These are phyloP conservation scores for Glycyrrhiza uralensis DNA, from an alignment of 306 rosid species.

Conservation along the genomic window DNA sequence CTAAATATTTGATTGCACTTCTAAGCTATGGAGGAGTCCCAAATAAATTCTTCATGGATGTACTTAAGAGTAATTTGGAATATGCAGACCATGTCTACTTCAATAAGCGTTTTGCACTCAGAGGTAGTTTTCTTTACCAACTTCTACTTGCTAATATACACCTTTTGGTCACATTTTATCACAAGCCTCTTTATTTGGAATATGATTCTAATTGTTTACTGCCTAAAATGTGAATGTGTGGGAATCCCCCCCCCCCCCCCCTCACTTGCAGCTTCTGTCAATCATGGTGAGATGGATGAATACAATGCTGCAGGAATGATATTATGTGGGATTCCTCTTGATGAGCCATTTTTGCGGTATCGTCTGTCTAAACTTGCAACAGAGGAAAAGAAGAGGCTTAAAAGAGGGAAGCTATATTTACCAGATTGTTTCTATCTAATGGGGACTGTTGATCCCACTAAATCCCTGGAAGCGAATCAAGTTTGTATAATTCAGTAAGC, in stretches of 20 bases:
- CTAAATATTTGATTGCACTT: slow-evolving; percentile 58
- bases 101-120: slow-evolving; percentile 57
- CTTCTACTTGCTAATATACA: not conserved
- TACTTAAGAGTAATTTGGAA: slow-evolving; percentile 43
- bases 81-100: slow-evolving; percentile 39
- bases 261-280: slow-evolving; percentile 45
- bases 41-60: slow-evolving; percentile 52
- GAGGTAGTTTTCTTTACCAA: slow-evolving; percentile 43
- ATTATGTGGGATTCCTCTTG: slow-evolving; percentile 65
- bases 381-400: slow-evolving; percentile 46
- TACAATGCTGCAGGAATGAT: slow-evolving; percentile 55
- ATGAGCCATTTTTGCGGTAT: slow-evolving; percentile 61
- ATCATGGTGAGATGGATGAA: slow-evolving; percentile 55
- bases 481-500: slow-evolving; percentile 78
- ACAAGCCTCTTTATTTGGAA: not conserved
- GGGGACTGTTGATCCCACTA: slow-evolving; percentile 89
- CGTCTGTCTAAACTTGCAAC: slow-evolving; percentile 38
- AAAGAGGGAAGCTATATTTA: slow-evolving; percentile 45
- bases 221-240: not conserved
- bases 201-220: not conserved
- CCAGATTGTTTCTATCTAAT: slow-evolving; percentile 60
- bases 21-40: slow-evolving; percentile 84
- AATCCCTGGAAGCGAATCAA: slow-evolving; percentile 45
- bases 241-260: too few species aligned
- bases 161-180: not conserved